Evolutionary conservation across 2,329 filamentous ascomycete genomes (phyloP), one percentile per base, ranked within the genome.

Genomic region (Drechslera avenae): DNA sequence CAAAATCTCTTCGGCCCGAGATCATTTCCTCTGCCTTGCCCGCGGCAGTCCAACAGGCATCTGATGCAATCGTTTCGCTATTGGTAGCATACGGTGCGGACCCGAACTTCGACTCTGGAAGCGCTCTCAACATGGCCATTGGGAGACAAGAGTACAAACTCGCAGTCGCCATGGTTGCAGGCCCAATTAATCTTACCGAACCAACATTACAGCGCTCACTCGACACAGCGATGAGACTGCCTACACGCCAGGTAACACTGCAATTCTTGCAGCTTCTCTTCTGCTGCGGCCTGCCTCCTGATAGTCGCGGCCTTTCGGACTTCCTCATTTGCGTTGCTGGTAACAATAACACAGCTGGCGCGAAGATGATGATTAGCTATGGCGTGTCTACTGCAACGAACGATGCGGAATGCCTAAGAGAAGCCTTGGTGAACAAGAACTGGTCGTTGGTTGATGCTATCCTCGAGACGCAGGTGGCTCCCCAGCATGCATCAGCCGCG

Each of bases 51-150:
- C 67, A 71, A 43, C 64, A 68, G 17, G 62, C 58, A n/a, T 70
- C 67, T 4, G 63, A 67, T 33, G 40, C 59, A 3, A 56, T 63
- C 8, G 49, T 64, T 23, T 71, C 68, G 8, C 50, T 72, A n/a
- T 54, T 72, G 13, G 59, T 71, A 32, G 55, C 59, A 6, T 66
- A 72, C 47, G 69, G 69, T 6, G 71, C 68, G 17, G 66, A 73
- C 49, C 69, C 69, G 10, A 73, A 73, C 47, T 72, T 68, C 50
- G 62, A 72, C 32, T 59, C 62, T 5, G 66, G 68, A 37, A 65
- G 60, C 46, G 69, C 69, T 40, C 45, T 72, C 2, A 66, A 66
- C 10, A 67, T 62, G 56, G 63, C 69, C 3, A 68, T 73, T 28
- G 61, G 66, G 9, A 58, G 55, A 36, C 62, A 67, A 21, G 60